Percentiles rank a stretch among this genome's conserved stretches.
These are phyloP conservation scores for Erigeron philadelphicus DNA, from an alignment of 140 eudicot species.

Conservation along the genomic window DNA sequence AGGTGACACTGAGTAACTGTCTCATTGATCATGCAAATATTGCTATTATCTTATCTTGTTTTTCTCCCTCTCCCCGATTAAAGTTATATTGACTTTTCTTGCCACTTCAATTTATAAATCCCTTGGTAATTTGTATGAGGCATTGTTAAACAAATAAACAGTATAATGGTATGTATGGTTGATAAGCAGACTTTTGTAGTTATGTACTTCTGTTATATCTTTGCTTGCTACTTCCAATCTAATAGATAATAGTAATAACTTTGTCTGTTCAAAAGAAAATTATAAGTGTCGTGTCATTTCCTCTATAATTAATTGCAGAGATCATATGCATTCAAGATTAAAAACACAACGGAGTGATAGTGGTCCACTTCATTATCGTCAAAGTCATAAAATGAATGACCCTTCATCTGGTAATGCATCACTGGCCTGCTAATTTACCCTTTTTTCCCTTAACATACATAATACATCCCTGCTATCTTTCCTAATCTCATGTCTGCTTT, in stretches of 20 bases:
- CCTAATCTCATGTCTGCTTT: background rate
- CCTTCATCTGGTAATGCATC: slow-evolving; percentile 44
- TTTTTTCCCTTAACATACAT: background rate
- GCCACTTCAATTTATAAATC: no score
- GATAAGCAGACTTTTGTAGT: slow-evolving; percentile 10
- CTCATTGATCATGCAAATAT: no score
- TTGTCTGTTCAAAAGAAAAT: background rate
- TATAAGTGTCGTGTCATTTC: slow-evolving; percentile 23
- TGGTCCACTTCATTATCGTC: slow-evolving; percentile 75
- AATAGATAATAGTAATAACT: slow-evolving; percentile 13
- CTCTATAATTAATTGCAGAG: slow-evolving; percentile 44
- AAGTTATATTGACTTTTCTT: no score
- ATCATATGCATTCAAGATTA: slow-evolving; percentile 45
- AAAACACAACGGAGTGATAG: slow-evolving; percentile 62
- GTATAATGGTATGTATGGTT: background rate
- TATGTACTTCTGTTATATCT: slow-evolving; percentile 6
- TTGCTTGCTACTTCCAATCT: background rate
- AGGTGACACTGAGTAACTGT: background rate
- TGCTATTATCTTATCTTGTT: no score
- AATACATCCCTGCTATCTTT: background rate
- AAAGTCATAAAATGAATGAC: slow-evolving; percentile 44
- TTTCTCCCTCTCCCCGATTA: no score
- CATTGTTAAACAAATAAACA: slow-evolving; percentile 3
- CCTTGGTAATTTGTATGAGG: background rate
- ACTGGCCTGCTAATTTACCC: slow-evolving; percentile 7